Evolutionary conservation across 148 eudicot genomes (phyloP), one percentile per base, ranked within the genome.

Genomic region (Rhododendron vialii): DNA sequence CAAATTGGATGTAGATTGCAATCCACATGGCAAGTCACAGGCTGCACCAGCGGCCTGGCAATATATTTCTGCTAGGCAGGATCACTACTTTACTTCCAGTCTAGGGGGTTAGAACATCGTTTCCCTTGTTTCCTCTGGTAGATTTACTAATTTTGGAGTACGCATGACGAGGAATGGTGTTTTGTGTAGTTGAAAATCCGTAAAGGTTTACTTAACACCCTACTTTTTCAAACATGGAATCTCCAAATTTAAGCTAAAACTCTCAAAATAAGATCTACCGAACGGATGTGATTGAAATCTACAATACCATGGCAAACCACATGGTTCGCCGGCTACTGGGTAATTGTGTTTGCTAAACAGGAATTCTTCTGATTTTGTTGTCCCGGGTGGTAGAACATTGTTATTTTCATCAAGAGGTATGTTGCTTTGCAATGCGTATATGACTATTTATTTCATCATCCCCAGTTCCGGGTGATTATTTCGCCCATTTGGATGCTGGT

Each of bases 391-490:
- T 47, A 83, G 78, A 41, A 43, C 35, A 41, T n/a, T 2, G 2
- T 38, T 82, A 48, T 1, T 43, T 82, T 50, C 51, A 11, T 3
- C 18, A 26, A 43, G 73, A n/a, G 59, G 7, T 74, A 26, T n/a
- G 36, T 28, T 12, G 43, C 1, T 57, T 84, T 84, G 84, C 22
- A 65, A 69, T 41, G 51, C 71, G 47, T 75, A 55, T 30, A 48
- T 84, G 57, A 43, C 88, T 45, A 84, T 83, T 45, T 71, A 59
- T 82, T 84, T 86, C 45, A 59, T 88, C 71, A 48, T 88, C 36
- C 88, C 86, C 92, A 97, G 99, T 95, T 71, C 88, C 98, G 57
- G 92, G 95, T 80, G 98, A 97, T 75, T 97, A 95, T 90, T 94
- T 92, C 86, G 98, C 98, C 83, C 96, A 92, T 50, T 87, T 97